These are phyloP conservation scores for Phyllosticta citriasiana DNA, from an alignment of 2,329 filamentous ascomycete species.

Conservation along the genomic window DNA sequence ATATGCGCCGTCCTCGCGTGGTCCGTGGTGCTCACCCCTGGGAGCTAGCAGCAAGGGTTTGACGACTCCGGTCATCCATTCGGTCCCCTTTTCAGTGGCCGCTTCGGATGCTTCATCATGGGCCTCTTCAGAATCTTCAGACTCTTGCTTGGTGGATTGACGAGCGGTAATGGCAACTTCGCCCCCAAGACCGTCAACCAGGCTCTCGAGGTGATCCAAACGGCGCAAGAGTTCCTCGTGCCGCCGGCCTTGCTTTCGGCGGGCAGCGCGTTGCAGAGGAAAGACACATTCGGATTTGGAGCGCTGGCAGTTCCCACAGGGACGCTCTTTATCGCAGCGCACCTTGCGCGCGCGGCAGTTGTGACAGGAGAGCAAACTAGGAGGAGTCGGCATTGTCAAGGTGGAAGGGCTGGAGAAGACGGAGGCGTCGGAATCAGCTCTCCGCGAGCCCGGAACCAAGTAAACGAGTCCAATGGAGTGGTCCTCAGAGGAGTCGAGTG, in stretches of 20 bases:
- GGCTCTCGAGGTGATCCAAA: constrained; percentile 8
- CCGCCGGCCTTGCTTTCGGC: constrained; percentile 8
- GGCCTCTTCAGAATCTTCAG: not conserved
- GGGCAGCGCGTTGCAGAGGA: constrained; percentile 4
- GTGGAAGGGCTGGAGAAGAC: not conserved
- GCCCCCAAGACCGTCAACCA: constrained; percentile 9
- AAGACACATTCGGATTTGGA: constrained; percentile 7
- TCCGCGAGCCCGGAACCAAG: not conserved
- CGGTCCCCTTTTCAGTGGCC: not conserved
- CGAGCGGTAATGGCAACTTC: constrained; percentile 4
- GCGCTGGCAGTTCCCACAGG: constrained; percentile 3
- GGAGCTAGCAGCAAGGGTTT: not conserved
- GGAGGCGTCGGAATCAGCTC: not conserved
- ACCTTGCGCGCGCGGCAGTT: not conserved
- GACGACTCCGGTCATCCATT: not conserved
- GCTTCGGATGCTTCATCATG: not conserved
- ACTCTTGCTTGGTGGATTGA: not conserved
- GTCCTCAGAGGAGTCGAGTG: not conserved
- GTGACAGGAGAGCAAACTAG: not conserved
- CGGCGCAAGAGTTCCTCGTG: constrained; percentile 9
- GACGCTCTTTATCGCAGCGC: constrained; percentile 6
- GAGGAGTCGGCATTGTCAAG: not conserved
- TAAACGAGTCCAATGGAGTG: not conserved
- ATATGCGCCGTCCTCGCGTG: constrained; percentile 6
- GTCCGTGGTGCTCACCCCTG: not conserved